phyloP scores from a whole-genome alignment of 2,329 filamentous ascomycete genomes.

The Lecanicillium sp. region DNA sequence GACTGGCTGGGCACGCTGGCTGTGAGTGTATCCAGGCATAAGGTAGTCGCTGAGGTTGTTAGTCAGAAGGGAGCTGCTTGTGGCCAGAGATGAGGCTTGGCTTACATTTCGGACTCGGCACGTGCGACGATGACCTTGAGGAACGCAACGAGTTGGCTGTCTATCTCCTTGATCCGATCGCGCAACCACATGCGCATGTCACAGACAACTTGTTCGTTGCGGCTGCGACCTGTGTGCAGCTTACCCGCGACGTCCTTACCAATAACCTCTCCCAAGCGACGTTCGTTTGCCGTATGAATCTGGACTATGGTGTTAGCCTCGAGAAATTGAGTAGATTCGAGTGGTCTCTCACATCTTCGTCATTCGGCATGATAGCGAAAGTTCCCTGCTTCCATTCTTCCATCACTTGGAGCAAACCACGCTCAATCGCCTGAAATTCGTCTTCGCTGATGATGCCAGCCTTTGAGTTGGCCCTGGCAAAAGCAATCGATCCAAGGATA shows the following conservation, averaged over 20 bases:
- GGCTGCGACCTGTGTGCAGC: slow-evolving; percentile 60
- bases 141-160: slow-evolving; percentile 16
- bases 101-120: slow-evolving; percentile 21
- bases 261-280: slow-evolving; percentile 72
- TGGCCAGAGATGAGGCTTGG: slow-evolving; percentile 10
- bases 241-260: slow-evolving; percentile 67
- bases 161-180: slow-evolving; percentile 16
- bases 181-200: slow-evolving; percentile 62
- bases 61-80: slow-evolving; percentile 14
- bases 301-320: slow-evolving; percentile 12
- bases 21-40: slow-evolving; percentile 21
- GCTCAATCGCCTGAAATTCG: slow-evolving; percentile 69
- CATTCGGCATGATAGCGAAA: slow-evolving; percentile 44
- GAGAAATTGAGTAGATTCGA: slow-evolving; percentile 5
- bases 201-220: slow-evolving; percentile 67
- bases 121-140: slow-evolving; percentile 15
- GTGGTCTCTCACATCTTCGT: slow-evolving; percentile 39
- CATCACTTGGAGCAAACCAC: slow-evolving; percentile 53
- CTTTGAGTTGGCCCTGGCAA: slow-evolving; percentile 71
- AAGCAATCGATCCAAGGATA: slow-evolving; percentile 73
- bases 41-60: slow-evolving; percentile 16
- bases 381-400: slow-evolving; percentile 44
- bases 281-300: slow-evolving; percentile 62
- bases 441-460: slow-evolving; percentile 62
- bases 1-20: slow-evolving; percentile 18